Evolutionary conservation across 805 yeast genomes (phyloP).

Genomic region (Saccharomycopsis selenospora): DNA sequence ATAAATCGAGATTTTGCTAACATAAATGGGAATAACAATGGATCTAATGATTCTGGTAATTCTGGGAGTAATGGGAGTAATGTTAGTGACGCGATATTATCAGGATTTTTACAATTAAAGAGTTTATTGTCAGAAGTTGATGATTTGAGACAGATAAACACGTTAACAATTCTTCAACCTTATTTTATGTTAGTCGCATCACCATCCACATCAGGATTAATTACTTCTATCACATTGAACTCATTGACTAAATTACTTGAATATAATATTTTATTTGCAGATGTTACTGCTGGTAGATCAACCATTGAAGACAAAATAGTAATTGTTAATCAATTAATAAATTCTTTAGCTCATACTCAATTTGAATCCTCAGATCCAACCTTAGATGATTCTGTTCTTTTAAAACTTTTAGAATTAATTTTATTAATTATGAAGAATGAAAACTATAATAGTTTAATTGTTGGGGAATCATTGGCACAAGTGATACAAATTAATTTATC

Average conservation of each 20-base stretch:
- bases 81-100: conserved; percentile 53
- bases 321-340: conserved; percentile 32
- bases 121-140: conserved; percentile 54
- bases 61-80: conserved; percentile 24
- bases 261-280: conserved; percentile 47
- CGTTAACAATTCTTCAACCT: conserved; percentile 75
- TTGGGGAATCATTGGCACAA: conserved; percentile 80
- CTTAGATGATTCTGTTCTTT: conserved; percentile 83
- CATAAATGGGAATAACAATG: conserved; percentile 13
- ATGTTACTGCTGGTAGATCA: not conserved
- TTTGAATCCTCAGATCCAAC: conserved; percentile 92
- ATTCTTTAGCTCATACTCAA: conserved; percentile 82
- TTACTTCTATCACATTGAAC: conserved; percentile 74
- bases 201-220: conserved; percentile 76
- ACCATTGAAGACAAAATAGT: not conserved
- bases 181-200: conserved; percentile 78
- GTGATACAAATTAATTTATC: conserved; percentile 87
- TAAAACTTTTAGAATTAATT: conserved; percentile 72
- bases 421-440: conserved; percentile 48
- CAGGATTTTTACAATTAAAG: conserved; percentile 74
- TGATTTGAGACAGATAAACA: conserved; percentile 51
- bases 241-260: conserved; percentile 68
- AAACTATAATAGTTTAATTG: conserved; percentile 49
- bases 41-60: conserved; percentile 16
- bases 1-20: not conserved